Evolutionary conservation across 2,329 filamentous ascomycete species (phyloP).

Genomic region (Pseudogymnoascus sp.): DNA sequence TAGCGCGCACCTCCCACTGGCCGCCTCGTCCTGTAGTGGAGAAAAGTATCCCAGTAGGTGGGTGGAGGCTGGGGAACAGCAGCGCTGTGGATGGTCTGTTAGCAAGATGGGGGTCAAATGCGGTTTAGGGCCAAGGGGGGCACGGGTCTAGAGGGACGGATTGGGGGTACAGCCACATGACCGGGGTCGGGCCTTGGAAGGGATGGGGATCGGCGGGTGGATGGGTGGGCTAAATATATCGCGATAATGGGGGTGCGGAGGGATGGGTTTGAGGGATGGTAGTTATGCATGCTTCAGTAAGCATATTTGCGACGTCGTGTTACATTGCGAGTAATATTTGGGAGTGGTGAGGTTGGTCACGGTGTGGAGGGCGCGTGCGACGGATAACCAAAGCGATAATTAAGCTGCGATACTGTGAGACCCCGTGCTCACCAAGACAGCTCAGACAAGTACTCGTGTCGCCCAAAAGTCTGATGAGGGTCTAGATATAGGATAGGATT

Average conservation of each 20-base stretch:
- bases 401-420: background rate
- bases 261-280: too few relatives aligned
- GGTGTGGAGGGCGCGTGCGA: background rate
- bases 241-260: background rate
- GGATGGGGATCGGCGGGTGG: background rate
- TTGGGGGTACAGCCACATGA: background rate
- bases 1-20: background rate
- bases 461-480: too few relatives aligned
- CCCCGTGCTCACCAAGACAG: too few relatives aligned
- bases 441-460: too few relatives aligned
- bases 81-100: background rate
- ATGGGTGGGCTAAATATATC: background rate
- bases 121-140: background rate
- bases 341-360: background rate
- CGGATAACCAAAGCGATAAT: background rate
- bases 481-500: too few relatives aligned
- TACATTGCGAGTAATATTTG: background rate
- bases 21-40: background rate
- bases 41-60: background rate
- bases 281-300: background rate
- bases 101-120: background rate
- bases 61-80: background rate
- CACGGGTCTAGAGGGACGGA: background rate
- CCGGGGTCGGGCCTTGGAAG: background rate
- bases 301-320: background rate